phyloP scores from a whole-genome alignment of 768 basidiomycete genomes.

The Kwoniella botswanensis region DNA sequence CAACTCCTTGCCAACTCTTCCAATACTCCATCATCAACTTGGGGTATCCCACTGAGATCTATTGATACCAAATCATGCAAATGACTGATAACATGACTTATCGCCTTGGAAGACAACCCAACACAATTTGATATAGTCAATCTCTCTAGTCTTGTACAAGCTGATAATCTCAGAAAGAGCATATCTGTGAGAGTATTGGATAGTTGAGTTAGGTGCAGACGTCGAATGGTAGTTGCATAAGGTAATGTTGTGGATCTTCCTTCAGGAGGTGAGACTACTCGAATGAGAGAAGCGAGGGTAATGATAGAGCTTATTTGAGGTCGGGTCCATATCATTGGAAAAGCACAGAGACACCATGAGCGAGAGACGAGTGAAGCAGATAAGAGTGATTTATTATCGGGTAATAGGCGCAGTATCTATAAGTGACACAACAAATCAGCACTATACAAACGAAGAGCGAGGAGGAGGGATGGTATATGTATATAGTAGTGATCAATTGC shows the following conservation, averaged over 20 bases:
- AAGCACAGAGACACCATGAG: conserved; percentile 93
- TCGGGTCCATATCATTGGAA: conserved; percentile 93
- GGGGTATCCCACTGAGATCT: conserved; percentile 75
- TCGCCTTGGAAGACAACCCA: conserved; percentile 68
- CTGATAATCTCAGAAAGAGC: conserved; percentile 71
- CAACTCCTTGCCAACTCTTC: conserved; percentile 72
- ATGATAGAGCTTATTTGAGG: conserved; percentile 73
- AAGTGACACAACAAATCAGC: not conserved
- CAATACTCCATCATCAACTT: conserved; percentile 74
- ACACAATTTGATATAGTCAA: conserved; percentile 83
- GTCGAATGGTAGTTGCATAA: conserved; percentile 83
- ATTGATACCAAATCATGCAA: conserved; percentile 82
- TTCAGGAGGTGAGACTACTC: conserved; percentile 64
- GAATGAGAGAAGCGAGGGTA: conserved; percentile 78
- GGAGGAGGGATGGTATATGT: no score
- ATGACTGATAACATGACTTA: conserved; percentile 69
- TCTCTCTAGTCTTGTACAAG: conserved; percentile 81
- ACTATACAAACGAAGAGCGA: not conserved
- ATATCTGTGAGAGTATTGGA: conserved; percentile 73
- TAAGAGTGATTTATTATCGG: conserved; percentile 74
- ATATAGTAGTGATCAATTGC: not conserved
- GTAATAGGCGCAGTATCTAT: conserved; percentile 78
- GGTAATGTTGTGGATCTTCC: conserved; percentile 68
- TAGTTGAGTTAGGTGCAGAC: conserved; percentile 84
- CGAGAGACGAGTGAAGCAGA: conserved; percentile 79